A percentile compares a stretch with the other conserved stretches of the same genome.
Evolutionary conservation across 2,329 filamentous ascomycete genomes (phyloP).

Genomic region (Sclerotinia borealis): DNA sequence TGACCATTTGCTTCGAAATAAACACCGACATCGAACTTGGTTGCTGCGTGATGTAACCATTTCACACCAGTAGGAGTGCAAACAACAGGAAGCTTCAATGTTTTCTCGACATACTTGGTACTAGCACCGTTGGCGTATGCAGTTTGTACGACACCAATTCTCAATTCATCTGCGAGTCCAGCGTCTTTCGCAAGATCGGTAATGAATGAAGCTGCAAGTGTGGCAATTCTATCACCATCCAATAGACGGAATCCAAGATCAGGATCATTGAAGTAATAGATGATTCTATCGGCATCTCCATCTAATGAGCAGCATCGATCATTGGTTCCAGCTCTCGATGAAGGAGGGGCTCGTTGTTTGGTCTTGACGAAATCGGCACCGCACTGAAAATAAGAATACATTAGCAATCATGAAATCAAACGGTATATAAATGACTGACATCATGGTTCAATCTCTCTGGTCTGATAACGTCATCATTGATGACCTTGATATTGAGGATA

Average conservation of each 20-base stretch:
- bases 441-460: conserved; percentile 86
- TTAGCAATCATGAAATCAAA: conserved; percentile 8
- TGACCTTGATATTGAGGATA: conserved; percentile 72
- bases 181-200: conserved; percentile 78
- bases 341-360: conserved; percentile 81
- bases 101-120: conserved; percentile 85
- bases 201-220: conserved; percentile 88
- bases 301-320: conserved; percentile 87
- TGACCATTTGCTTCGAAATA: conserved; percentile 99
- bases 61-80: conserved; percentile 96
- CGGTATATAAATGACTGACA: conserved; percentile 42
- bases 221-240: conserved; percentile 94
- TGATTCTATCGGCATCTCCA: conserved; percentile 89
- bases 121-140: conserved; percentile 96
- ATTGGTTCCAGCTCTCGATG: conserved; percentile 67
- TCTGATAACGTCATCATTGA: conserved; percentile 89
- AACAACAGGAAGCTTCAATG: conserved; percentile 80
- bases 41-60: conserved; percentile 93
- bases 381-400: conserved; percentile 49
- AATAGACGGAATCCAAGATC: conserved; percentile 84
- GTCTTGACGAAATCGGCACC: conserved; percentile 98
- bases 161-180: conserved; percentile 71
- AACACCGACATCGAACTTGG: conserved; percentile 89
- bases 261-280: conserved; percentile 88
- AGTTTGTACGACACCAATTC: conserved; percentile 92